Conservation (phyloP, 2,329 filamentous ascomycete species). For the Penicillium capsulatum region DNA sequence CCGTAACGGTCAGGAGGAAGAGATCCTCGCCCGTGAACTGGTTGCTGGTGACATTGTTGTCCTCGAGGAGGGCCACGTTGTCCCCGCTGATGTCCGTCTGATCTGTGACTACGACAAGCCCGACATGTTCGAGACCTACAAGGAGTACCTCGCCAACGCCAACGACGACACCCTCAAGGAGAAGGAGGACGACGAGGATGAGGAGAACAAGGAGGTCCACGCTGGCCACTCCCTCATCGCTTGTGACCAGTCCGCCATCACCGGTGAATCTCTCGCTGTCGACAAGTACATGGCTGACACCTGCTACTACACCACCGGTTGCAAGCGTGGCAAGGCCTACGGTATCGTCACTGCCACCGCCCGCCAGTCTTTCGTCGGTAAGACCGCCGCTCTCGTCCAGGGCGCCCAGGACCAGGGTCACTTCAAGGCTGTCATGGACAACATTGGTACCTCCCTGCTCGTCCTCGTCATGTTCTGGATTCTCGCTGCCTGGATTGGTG, state of each 20-base stretch:
- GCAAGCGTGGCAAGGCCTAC: constrained; percentile 75
- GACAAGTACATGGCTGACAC: constrained; percentile 64
- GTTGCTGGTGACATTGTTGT: constrained; percentile 73
- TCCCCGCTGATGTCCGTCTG: constrained; percentile 65
- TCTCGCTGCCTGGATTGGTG: constrained; percentile 69
- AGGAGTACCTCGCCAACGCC: constrained; percentile 60
- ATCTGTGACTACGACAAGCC: constrained; percentile 69
- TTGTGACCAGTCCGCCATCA: constrained; percentile 75
- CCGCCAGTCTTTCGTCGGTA: constrained; percentile 70
- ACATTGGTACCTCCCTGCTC: constrained; percentile 68
- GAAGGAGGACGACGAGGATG: constrained; percentile 55
- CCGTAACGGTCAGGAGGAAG: constrained; percentile 63
- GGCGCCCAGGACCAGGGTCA: constrained; percentile 72
- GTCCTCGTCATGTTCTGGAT: constrained; percentile 76
- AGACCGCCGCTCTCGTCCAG: constrained; percentile 68
- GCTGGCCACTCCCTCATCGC: constrained; percentile 64
- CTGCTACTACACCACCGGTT: constrained; percentile 75
- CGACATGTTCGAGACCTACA: constrained; percentile 63
- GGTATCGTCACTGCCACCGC: constrained; percentile 64
- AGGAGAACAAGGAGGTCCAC: constrained; percentile 55
- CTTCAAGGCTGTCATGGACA: constrained; percentile 82
- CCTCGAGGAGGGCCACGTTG: constrained; percentile 66
- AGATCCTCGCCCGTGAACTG: constrained; percentile 67
- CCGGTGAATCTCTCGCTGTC: constrained; percentile 68
- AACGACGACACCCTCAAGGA: constrained; percentile 58